Conservation (phyloP, 306 rosid species). For the Mucuna pruriens region DNA sequence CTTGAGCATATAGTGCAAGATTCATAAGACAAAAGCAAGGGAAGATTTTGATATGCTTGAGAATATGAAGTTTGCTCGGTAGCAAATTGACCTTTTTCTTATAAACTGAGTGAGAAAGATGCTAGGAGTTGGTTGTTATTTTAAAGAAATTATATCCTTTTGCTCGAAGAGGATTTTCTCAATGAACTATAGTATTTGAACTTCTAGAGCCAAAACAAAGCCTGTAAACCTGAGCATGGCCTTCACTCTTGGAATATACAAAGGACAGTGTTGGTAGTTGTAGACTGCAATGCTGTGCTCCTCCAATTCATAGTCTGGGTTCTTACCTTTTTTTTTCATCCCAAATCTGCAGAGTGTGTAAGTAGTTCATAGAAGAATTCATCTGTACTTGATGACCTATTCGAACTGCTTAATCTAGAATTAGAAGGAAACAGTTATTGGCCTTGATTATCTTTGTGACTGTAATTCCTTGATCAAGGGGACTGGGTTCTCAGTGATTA, state of each 20-base stretch:
- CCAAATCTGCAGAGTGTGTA: background rate
- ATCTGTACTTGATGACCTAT: conserved; percentile 4
- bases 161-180: background rate
- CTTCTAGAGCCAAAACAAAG: background rate
- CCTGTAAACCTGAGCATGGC: background rate
- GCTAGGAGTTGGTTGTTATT: conserved; percentile 12
- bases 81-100: conserved; percentile 11
- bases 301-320: background rate
- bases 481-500: background rate
- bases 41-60: background rate
- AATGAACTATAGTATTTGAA: background rate
- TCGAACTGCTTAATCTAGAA: conserved; percentile 25
- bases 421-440: conserved; percentile 18
- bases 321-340: background rate
- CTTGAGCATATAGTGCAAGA: background rate
- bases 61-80: conserved; percentile 5
- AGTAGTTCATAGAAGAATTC: background rate
- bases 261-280: background rate
- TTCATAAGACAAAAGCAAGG: conserved; percentile 5
- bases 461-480: background rate
- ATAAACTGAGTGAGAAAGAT: conserved; percentile 1
- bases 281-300: background rate
- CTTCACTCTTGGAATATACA: background rate
- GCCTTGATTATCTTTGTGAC: background rate
- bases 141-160: background rate